Evolutionary conservation across 2,329 filamentous ascomycete species (phyloP).

Genomic region (Ophiostoma sp.): DNA sequence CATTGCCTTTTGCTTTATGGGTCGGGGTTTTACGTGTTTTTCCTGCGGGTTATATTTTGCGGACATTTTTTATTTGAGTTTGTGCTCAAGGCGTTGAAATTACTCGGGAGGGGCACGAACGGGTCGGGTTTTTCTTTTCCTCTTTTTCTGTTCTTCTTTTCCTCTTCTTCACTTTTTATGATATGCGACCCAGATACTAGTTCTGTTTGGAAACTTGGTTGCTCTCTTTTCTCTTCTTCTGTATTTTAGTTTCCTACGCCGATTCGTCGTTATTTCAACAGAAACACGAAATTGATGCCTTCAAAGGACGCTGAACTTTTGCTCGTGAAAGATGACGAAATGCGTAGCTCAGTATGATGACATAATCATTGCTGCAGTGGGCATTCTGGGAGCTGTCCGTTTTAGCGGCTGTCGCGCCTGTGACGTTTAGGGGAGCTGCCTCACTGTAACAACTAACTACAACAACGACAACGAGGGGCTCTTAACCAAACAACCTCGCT

Average conservation of each 20-base stretch:
- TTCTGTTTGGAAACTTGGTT: not conserved
- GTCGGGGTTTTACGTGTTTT: not conserved
- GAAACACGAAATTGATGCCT: constrained; percentile 12
- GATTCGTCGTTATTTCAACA: not conserved
- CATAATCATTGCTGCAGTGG: not conserved
- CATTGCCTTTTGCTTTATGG: not conserved
- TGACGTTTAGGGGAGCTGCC: not conserved
- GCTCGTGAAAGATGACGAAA: not conserved
- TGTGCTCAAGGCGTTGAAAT: not conserved
- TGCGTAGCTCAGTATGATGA: not conserved
- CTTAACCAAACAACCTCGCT: not conserved
- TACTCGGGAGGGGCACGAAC: not conserved
- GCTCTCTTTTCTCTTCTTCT: not conserved
- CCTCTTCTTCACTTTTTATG: not conserved
- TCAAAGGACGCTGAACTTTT: not conserved
- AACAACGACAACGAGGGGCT: not conserved
- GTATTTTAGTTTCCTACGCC: not conserved
- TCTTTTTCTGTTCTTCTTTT: not conserved
- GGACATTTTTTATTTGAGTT: not conserved
- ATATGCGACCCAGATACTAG: too few relatives aligned
- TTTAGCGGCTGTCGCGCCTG: not conserved
- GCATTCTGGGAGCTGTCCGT: not conserved
- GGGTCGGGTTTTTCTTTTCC: not conserved
- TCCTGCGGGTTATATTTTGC: not conserved
- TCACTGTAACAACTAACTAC: not conserved